Conservation (phyloP, 129 eudicot species). For the Tanacetum coccineum region DNA sequence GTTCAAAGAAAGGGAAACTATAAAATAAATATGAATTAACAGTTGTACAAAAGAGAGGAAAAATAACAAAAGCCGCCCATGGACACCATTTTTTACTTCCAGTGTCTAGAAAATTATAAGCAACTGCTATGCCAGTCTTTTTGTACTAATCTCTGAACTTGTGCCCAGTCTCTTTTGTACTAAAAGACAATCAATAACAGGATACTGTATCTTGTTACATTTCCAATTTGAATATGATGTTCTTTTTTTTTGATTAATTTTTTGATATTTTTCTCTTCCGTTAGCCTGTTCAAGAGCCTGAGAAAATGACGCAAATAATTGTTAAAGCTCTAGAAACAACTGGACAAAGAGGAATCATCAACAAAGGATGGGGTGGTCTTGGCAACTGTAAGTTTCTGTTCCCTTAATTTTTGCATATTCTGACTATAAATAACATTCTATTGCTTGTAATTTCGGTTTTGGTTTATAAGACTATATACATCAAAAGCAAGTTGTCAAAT, state of each 20-base stretch:
- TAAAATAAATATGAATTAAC: neutral
- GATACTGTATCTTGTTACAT: conserved; percentile 1
- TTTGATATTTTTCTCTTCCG: conserved; percentile 15
- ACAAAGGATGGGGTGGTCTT: conserved; percentile 99
- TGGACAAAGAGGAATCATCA: conserved; percentile 91
- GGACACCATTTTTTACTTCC: too few species aligned
- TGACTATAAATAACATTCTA: neutral
- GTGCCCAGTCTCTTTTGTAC: neutral
- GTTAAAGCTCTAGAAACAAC: conserved; percentile 89
- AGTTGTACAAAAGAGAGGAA: too few species aligned
- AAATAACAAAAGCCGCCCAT: too few species aligned
- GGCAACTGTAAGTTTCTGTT: conserved; percentile 73
- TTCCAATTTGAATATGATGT: conserved; percentile 2
- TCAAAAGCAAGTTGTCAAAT: neutral
- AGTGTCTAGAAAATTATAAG: too few species aligned
- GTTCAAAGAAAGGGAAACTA: neutral
- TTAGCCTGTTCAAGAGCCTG: conserved; percentile 97
- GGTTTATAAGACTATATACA: neutral
- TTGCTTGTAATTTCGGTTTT: neutral
- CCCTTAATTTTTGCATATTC: conserved; percentile 17
- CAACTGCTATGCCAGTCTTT: too few species aligned
- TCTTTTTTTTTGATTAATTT: neutral
- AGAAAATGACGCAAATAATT: conserved; percentile 84
- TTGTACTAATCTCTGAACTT: neutral
- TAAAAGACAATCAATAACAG: neutral